Conservation (phyloP, 2,329 filamentous ascomycete genomes). For the Claviceps quebecensis region DNA sequence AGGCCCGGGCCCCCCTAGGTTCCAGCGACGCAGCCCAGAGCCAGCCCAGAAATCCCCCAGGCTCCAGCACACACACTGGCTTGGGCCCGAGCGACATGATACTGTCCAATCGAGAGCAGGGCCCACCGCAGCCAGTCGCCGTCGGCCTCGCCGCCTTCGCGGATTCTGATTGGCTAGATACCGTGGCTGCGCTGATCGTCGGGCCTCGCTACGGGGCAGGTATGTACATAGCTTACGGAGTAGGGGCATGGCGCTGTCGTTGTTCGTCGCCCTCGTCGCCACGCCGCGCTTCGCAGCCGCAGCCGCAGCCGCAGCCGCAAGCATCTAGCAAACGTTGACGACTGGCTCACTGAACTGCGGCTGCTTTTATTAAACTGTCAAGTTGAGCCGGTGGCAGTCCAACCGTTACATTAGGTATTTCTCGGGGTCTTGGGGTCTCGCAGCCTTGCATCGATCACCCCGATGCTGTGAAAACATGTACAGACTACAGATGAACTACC, state of each 20-base stretch:
- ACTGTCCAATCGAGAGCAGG: too few relatives aligned
- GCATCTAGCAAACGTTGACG: background rate
- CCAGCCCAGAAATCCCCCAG: too few relatives aligned
- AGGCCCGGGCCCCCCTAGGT: background rate
- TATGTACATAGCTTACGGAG: constrained; percentile 1
- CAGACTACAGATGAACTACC: too few relatives aligned
- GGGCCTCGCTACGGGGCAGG: constrained; percentile 3
- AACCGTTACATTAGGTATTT: background rate
- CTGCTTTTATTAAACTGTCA: too few relatives aligned
- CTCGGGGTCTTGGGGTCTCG: background rate
- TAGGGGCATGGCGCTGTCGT: background rate
- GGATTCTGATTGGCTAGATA: constrained; percentile 19
- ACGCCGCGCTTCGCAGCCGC: background rate
- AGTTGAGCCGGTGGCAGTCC: background rate
- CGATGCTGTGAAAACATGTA: background rate
- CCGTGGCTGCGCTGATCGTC: constrained; percentile 15
- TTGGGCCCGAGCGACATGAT: too few relatives aligned
- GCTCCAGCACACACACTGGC: too few relatives aligned
- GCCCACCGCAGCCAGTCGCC: constrained; percentile 1
- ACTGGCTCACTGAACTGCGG: background rate
- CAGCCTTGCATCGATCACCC: background rate
- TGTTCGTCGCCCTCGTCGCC: constrained; percentile 3
- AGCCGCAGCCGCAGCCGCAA: background rate
- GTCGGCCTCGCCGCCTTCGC: constrained; percentile 17
- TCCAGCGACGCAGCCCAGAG: background rate